Evolutionary conservation across 192 early-diverging fungal genomes (phyloP).

Genomic region (Cetraspora pellucida): DNA sequence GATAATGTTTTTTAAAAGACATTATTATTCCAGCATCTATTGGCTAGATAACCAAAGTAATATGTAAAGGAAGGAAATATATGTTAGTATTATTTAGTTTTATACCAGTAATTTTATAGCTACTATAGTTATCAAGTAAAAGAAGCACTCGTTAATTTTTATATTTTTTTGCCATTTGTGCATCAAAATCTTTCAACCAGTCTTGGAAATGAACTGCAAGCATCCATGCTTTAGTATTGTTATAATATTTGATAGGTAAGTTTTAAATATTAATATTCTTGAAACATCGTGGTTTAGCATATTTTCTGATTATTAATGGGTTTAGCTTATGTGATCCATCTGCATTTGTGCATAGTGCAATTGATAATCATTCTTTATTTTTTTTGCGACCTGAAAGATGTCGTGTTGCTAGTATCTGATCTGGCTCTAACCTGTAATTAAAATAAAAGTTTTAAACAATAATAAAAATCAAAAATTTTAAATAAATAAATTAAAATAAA

Average conservation of each 20-base stretch:
- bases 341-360: conserved; percentile 26
- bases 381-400: conserved; percentile 15
- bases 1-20: conserved; percentile 19
- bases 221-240: conserved; percentile 30
- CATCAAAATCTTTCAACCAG: conserved; percentile 18
- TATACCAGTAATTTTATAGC: conserved; percentile 21
- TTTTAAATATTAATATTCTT: conserved; percentile 28
- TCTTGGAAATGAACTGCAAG: conserved; percentile 21
- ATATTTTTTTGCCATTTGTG: conserved; percentile 2
- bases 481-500: too few species aligned
- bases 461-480: too few species aligned
- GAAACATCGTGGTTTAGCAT: conserved; percentile 20
- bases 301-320: conserved; percentile 20
- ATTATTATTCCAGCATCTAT: neutral
- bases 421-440: conserved; percentile 13
- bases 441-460: too few species aligned
- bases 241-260: conserved; percentile 11
- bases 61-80: neutral
- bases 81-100: neutral
- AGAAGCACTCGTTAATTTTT: conserved; percentile 2
- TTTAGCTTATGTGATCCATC: conserved; percentile 29
- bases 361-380: conserved; percentile 25
- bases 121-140: conserved; percentile 10
- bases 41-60: neutral
- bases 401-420: conserved; percentile 8